These are phyloP conservation scores for Skeletonema tropicum DNA, from an alignment of 108 stramenopile genomes.

Conservation along the genomic window DNA sequence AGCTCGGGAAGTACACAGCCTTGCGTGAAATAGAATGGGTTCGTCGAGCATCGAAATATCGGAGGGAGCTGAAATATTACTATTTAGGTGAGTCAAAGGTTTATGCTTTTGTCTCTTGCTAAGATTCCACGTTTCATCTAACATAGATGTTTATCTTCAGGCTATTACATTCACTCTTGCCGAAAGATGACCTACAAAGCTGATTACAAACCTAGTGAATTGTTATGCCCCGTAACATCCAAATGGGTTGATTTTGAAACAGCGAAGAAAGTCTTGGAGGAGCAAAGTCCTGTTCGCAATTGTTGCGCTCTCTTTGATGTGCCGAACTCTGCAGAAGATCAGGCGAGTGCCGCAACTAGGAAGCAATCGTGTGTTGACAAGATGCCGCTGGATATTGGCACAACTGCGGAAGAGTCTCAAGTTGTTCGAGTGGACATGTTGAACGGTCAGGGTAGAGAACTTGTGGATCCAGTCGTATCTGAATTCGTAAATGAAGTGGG, in stretches of 20 bases:
- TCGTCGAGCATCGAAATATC: slow-evolving; percentile 37
- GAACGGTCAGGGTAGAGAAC: slow-evolving; percentile 60
- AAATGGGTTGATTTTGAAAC: slow-evolving; percentile 84
- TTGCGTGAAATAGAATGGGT: slow-evolving; percentile 94
- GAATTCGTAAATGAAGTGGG: slow-evolving; percentile 72
- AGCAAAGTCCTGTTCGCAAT: slow-evolving; percentile 54
- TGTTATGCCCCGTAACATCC: slow-evolving; percentile 83
- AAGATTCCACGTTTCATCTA: not conserved
- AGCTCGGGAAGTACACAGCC: slow-evolving; percentile 92
- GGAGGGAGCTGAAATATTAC: slow-evolving; percentile 77
- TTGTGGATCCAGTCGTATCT: slow-evolving; percentile 64
- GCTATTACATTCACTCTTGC: slow-evolving; percentile 95
- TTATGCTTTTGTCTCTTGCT: not conserved
- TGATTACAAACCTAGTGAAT: slow-evolving; percentile 91
- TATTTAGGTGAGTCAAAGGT: slow-evolving; percentile 63
- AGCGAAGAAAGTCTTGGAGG: slow-evolving; percentile 61
- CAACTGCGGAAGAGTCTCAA: slow-evolving; percentile 22
- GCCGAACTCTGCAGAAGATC: not conserved
- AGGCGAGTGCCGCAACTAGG: slow-evolving; percentile 1
- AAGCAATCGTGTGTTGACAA: slow-evolving; percentile 12
- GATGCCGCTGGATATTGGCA: slow-evolving; percentile 66
- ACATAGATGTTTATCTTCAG: slow-evolving; percentile 19
- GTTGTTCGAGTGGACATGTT: slow-evolving; percentile 71
- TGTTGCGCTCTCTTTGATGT: slow-evolving; percentile 49
- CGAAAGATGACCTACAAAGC: slow-evolving; percentile 97